These are phyloP conservation scores for Cryptococcus wingfieldii DNA, from an alignment of 1,284 basidiomycete genomes.

Conservation along the genomic window DNA sequence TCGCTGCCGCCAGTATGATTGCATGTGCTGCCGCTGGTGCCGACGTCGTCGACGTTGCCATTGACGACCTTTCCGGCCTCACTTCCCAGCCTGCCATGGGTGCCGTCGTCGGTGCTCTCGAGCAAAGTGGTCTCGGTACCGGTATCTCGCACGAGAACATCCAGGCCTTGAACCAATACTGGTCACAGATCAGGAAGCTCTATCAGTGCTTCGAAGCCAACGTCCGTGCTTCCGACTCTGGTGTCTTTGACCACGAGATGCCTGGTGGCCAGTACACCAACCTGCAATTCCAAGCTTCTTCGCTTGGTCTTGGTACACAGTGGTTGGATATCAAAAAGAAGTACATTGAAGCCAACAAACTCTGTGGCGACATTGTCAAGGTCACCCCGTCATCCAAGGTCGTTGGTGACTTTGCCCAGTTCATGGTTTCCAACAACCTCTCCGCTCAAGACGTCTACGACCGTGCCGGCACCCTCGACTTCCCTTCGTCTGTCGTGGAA, in stretches of 20 bases:
- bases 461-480: conserved; percentile 85
- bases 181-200: conserved; percentile 93
- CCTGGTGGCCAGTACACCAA: conserved; percentile 97
- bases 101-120: conserved; percentile 86
- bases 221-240: conserved; percentile 91
- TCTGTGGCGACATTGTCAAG: conserved; percentile 98
- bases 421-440: conserved; percentile 95
- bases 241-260: conserved; percentile 99
- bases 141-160: conserved; percentile 98
- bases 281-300: conserved; percentile 95
- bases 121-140: conserved; percentile 91
- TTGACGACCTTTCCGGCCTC: conserved; percentile 97
- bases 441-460: conserved; percentile 80
- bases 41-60: conserved; percentile 96
- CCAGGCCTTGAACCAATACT: conserved; percentile 95
- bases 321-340: conserved; percentile 99
- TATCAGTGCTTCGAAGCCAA: conserved; percentile 99
- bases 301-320: conserved; percentile 93
- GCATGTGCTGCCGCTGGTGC: conserved; percentile 93
- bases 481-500: conserved; percentile 93
- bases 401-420: conserved; percentile 98
- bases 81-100: conserved; percentile 99
- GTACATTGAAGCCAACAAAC: conserved; percentile 93
- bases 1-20: conserved; percentile 93
- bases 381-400: conserved; percentile 99